Conservation (phyloP, 192 early-diverging fungal species). For the Coemansia sp. region DNA sequence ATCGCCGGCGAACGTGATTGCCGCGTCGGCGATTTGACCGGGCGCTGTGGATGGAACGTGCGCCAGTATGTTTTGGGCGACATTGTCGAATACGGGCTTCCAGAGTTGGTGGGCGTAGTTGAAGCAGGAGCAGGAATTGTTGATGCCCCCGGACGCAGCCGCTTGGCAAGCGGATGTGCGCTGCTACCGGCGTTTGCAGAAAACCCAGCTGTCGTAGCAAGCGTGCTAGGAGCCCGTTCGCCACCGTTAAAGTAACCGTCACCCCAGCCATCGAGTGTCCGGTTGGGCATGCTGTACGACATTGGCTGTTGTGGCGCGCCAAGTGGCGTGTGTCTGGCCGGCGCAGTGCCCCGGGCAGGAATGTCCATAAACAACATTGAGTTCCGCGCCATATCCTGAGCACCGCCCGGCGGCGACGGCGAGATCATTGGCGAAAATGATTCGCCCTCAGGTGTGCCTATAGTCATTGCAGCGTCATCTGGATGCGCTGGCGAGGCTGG, state of each 20-base stretch:
- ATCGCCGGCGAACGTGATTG: slow-evolving; percentile 23
- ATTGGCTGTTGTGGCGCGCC: slow-evolving; percentile 7
- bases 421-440: slow-evolving; percentile 48
- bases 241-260: slow-evolving; percentile 13
- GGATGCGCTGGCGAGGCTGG: not conserved
- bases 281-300: slow-evolving; percentile 41
- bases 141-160: not conserved
- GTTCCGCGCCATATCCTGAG: slow-evolving; percentile 18
- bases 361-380: slow-evolving; percentile 25
- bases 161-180: not conserved
- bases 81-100: slow-evolving; percentile 15
- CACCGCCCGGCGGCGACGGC: slow-evolving; percentile 31
- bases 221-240: not conserved
- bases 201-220: not conserved
- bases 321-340: not conserved
- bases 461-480: slow-evolving; percentile 12
- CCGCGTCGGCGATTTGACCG: slow-evolving; percentile 25
- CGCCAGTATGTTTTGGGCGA: slow-evolving; percentile 20
- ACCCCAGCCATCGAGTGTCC: slow-evolving; percentile 21
- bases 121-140: not conserved
- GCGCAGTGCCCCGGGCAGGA: slow-evolving; percentile 8
- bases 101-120: slow-evolving; percentile 3
- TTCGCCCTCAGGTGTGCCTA: slow-evolving; percentile 25
- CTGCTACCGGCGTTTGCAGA: not conserved
- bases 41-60: slow-evolving; percentile 14